Evolutionary conservation across 164 flowering plant species (phyloP).

Genomic region (Berberis vulgaris): DNA sequence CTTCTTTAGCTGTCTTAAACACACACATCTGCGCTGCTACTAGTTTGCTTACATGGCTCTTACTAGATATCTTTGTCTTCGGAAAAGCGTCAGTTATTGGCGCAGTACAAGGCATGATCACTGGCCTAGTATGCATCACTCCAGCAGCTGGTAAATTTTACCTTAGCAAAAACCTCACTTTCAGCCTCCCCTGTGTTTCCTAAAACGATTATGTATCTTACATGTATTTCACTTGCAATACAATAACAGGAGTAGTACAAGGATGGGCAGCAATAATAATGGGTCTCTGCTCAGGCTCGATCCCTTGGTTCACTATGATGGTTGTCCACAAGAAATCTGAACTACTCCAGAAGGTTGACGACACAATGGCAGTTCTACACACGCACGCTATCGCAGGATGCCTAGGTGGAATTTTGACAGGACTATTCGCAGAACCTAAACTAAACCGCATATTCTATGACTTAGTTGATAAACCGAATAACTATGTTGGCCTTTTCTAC

Average conservation of each 20-base stretch:
- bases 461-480: neutral
- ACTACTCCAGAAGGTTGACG: slow-evolving; percentile 34
- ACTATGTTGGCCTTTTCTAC: slow-evolving; percentile 30
- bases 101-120: too few relatives aligned
- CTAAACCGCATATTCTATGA: slow-evolving; percentile 24
- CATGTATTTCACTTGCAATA: neutral
- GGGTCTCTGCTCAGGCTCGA: slow-evolving; percentile 32
- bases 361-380: slow-evolving; percentile 43
- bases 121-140: too few relatives aligned
- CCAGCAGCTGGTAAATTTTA: slow-evolving; percentile 21
- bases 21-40: too few relatives aligned
- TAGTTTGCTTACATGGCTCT: slow-evolving; percentile 18
- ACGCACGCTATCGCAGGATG: slow-evolving; percentile 39
- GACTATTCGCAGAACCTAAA: slow-evolving; percentile 31
- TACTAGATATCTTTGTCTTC: slow-evolving; percentile 17
- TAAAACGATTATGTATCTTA: neutral
- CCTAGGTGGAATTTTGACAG: slow-evolving; percentile 34
- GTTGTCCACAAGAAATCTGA: slow-evolving; percentile 34
- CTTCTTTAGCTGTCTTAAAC: too few relatives aligned
- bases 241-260: slow-evolving; percentile 29
- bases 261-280: slow-evolving; percentile 37
- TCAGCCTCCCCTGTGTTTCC: slow-evolving; percentile 10
- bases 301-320: slow-evolving; percentile 49
- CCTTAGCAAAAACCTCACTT: slow-evolving; percentile 26
- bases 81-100: slow-evolving; percentile 22